These are phyloP conservation scores for Talaromyces funiculosus DNA, from an alignment of 2,329 filamentous ascomycete genomes.

Conservation along the genomic window DNA sequence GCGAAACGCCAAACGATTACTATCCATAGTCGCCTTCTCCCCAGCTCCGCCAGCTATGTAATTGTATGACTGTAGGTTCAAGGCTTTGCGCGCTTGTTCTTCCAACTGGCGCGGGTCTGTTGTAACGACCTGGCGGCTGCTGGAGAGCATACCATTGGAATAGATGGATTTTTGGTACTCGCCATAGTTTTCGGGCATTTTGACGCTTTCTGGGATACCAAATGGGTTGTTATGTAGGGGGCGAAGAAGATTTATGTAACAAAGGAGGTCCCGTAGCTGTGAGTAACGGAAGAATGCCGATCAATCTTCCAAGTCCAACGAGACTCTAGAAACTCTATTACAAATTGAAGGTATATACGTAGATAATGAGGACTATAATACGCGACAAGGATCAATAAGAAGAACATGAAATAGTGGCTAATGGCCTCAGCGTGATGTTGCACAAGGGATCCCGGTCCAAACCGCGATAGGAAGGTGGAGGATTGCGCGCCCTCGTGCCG, in stretches of 20 bases:
- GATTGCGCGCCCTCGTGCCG: neutral
- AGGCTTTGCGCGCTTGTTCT: conserved; percentile 47
- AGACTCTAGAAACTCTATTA: neutral
- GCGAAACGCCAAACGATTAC: conserved; percentile 54
- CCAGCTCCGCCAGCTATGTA: conserved; percentile 61
- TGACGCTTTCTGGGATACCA: conserved; percentile 7
- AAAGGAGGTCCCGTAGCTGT: too few species aligned
- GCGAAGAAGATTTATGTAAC: too few species aligned
- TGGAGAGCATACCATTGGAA: conserved; percentile 46
- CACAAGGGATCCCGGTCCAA: neutral
- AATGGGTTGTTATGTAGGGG: too few species aligned
- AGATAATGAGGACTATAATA: neutral
- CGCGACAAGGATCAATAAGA: neutral
- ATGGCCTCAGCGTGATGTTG: neutral
- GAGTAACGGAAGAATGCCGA: neutral
- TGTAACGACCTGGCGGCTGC: conserved; percentile 48
- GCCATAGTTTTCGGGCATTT: conserved; percentile 37
- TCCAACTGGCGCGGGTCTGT: conserved; percentile 56
- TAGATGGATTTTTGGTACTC: conserved; percentile 49
- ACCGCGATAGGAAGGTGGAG: neutral
- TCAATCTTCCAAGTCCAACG: neutral
- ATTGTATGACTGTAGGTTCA: conserved; percentile 49
- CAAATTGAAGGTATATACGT: neutral
- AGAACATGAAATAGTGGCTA: neutral
- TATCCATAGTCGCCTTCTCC: conserved; percentile 56